Conservation (phyloP, 495 filamentous ascomycete species). For the Aspergillus bertholletiae region DNA sequence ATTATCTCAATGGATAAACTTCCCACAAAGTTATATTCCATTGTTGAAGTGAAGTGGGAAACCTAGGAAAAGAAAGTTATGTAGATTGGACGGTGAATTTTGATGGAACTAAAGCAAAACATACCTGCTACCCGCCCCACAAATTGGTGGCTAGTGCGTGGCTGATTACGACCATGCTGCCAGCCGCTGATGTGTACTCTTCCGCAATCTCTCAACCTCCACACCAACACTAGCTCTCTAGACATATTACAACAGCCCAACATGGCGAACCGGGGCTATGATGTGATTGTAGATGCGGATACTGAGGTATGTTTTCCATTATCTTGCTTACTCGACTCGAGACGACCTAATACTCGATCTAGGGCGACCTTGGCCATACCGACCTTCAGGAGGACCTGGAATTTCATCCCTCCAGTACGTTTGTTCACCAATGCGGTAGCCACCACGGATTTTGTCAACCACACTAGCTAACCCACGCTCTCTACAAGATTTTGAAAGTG, state of each 20-base stretch:
- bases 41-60: neutral
- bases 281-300: constrained; percentile 96
- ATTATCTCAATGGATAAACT: neutral
- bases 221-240: constrained; percentile 12
- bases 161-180: constrained; percentile 6
- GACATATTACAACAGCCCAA: constrained; percentile 22
- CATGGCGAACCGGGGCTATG: constrained; percentile 87
- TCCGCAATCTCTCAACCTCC: constrained; percentile 12
- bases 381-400: constrained; percentile 98
- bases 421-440: neutral
- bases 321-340: neutral
- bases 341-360: constrained; percentile 16
- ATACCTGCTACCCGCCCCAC: neutral
- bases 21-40: neutral
- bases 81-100: too few relatives aligned
- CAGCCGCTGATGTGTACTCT: constrained; percentile 21
- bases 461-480: neutral
- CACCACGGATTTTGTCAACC: too few relatives aligned
- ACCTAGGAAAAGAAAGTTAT: neutral
- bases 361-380: constrained; percentile 97
- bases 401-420: constrained; percentile 87
- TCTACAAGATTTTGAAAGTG: constrained; percentile 49
- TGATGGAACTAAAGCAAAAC: too few relatives aligned
- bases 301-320: constrained; percentile 62
- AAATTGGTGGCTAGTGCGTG: constrained; percentile 19